A percentile compares a stretch with the other conserved stretches of the same genome.
Conservation (phyloP, 139 green algal genomes). For the Chlamydomonas urium region DNA sequence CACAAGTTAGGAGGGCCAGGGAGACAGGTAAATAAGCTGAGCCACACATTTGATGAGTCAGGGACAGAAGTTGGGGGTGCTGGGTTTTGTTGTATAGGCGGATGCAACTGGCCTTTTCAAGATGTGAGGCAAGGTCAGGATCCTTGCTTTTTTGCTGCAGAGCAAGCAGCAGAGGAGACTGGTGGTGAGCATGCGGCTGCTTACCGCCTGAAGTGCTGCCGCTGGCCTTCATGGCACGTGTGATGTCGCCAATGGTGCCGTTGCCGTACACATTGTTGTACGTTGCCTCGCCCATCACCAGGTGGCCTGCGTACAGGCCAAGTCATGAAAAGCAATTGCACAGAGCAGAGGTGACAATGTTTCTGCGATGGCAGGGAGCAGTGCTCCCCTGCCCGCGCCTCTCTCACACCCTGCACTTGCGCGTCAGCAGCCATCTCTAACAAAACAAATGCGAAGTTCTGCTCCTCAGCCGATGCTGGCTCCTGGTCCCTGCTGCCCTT, state of each 20-base stretch:
- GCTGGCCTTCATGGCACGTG: constrained; percentile 14
- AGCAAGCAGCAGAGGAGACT: background rate
- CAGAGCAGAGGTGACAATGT: background rate
- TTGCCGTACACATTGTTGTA: constrained; percentile 66
- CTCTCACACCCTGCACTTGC: too few relatives aligned
- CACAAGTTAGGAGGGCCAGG: too few relatives aligned
- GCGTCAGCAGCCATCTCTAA: too few relatives aligned
- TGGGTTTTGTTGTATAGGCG: background rate
- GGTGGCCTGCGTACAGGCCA: constrained; percentile 31
- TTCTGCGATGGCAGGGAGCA: too few relatives aligned
- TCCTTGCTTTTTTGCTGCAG: background rate
- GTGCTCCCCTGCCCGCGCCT: too few relatives aligned
- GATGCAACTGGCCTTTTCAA: background rate
- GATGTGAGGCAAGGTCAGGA: background rate
- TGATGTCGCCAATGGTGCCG: constrained; percentile 28
- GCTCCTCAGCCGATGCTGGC: too few relatives aligned
- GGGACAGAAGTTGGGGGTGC: background rate
- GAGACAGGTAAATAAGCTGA: too few relatives aligned
- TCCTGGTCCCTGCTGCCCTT: too few relatives aligned
- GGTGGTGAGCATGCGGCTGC: too few relatives aligned
- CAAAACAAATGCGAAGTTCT: too few relatives aligned
- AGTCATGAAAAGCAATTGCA: background rate
- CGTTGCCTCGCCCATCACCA: constrained; percentile 69
- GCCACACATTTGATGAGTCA: too few relatives aligned
- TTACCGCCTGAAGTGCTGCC: too few relatives aligned